Evolutionary conservation across 148 eudicot species (phyloP).

Genomic region (Fagopyrum esculentum): DNA sequence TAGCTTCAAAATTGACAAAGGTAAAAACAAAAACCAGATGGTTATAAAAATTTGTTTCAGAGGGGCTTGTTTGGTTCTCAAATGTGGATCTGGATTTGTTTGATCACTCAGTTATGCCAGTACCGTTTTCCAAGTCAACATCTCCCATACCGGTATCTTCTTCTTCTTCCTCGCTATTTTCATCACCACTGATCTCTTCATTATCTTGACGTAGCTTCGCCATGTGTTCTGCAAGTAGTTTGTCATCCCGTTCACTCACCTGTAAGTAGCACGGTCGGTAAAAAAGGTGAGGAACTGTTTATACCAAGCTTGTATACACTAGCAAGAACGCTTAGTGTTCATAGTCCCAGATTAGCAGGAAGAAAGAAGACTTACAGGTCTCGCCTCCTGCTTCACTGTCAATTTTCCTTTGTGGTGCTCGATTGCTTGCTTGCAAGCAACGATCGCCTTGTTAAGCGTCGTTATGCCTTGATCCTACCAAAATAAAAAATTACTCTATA

Average conservation of each 20-base stretch:
- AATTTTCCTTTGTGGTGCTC: conserved; percentile 87
- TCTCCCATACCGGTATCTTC: conserved; percentile 90
- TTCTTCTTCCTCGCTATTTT: conserved; percentile 69
- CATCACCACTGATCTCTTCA: conserved; percentile 69
- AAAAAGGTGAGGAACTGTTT: not conserved
- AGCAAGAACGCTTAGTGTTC: too few species aligned
- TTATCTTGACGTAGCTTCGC: conserved; percentile 41
- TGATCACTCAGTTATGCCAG: conserved; percentile 26
- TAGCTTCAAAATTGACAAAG: not conserved
- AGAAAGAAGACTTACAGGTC: conserved; percentile 53
- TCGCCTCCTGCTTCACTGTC: conserved; percentile 75
- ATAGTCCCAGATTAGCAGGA: not conserved
- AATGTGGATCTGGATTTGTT: not conserved
- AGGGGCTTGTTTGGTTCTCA: not conserved
- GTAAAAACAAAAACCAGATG: not conserved
- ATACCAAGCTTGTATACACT: not conserved
- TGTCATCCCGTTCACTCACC: conserved; percentile 91
- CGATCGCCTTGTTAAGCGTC: conserved; percentile 68
- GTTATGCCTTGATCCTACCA: conserved; percentile 88
- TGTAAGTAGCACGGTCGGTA: conserved; percentile 15
- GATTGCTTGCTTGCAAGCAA: conserved; percentile 65
- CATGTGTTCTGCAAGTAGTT: conserved; percentile 54
- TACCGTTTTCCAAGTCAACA: conserved; percentile 53
- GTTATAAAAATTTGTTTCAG: not conserved
- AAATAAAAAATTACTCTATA: not conserved